A percentile compares a stretch with the other conserved stretches of the same genome.
phyloP scores from a whole-genome alignment of 495 filamentous ascomycete genomes.

The Tuber microsphaerosporum region DNA sequence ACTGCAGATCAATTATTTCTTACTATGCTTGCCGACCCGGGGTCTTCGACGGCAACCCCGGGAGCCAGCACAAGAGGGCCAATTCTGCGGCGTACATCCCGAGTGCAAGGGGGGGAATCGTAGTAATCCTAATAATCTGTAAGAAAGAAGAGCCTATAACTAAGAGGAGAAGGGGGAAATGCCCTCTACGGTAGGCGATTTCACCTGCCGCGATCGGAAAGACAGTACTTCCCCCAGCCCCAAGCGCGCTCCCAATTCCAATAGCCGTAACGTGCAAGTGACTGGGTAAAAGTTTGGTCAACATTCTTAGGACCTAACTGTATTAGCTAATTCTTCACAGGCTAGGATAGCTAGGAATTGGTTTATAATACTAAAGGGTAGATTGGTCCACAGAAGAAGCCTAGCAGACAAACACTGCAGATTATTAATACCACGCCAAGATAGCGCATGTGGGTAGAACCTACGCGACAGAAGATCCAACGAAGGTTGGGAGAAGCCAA shows the following conservation, averaged over 20 bases:
- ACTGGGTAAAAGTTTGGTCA: background rate
- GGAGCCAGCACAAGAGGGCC: background rate
- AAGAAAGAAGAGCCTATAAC: background rate
- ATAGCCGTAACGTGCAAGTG: background rate
- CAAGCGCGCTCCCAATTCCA: background rate
- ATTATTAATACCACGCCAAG: background rate
- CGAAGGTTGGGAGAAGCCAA: background rate
- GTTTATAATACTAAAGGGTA: background rate
- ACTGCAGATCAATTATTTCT: no score
- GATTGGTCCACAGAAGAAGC: background rate
- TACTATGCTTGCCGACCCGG: background rate
- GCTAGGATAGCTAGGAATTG: background rate
- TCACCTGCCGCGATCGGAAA: background rate
- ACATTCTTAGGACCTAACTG: background rate
- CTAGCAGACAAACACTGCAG: background rate
- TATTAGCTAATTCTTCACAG: background rate
- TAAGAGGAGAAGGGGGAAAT: background rate
- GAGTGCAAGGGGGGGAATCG: background rate
- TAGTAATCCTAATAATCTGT: background rate
- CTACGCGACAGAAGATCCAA: background rate
- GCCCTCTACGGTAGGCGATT: background rate
- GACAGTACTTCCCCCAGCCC: background rate
- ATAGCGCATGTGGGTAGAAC: background rate
- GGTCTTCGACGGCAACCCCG: background rate
- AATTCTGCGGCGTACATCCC: background rate